Base-by-base conservation (phyloP, 345 rosid genomes). In the Populus pruinosa region DNA sequence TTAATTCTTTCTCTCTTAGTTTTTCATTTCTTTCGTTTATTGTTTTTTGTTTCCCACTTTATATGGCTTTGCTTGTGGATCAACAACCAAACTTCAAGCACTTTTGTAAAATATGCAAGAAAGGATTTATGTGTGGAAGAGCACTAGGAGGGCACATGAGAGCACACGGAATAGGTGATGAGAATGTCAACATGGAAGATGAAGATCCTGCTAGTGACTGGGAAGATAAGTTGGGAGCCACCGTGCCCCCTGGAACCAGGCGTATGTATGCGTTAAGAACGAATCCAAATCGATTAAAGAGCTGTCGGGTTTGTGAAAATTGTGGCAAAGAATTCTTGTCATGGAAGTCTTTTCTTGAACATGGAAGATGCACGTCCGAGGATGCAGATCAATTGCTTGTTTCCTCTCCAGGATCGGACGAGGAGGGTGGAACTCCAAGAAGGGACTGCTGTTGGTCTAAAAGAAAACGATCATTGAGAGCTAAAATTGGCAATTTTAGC, bases 91-190 rank as follows among this genome's bases (percentile, higher is more conserved):
- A 77, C 76, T 85, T 82, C 44, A 91, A 90, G 78, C 87, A 90
- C 70, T 90, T 82, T 18, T 91, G 96, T 73, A 90, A 87, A 59
- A 91, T 90, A 39, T 91, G 96, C 86, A 90, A 90, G 85, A 90
- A 90, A 80, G 93, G 93, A 5, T 90, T 89, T 70, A 87, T 87
- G 55, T 90, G 92, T 23, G 96, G 96, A 9, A 85, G 93, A 50
- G 93, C 92, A 8, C 76, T 91, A 1, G 96, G 96, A 0, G 96
- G 96, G 35, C 96, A 91, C 77, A 90, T 91, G 96, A 86, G 93
- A 82, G 90, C 96, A 0, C 96, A 91, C 35, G 96, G 96, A n/a
- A 86, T 90, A 8, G 91, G 92, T 3, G 88, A 86, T 36, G 93
- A 90, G 70, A 79, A 79, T n/a, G 83, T 70, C 11, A 85, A 84